A percentile compares a stretch with the other conserved stretches of the same genome.
Conservation (phyloP, 169 alveolate genomes). For the Plasmodium blacklocki region DNA sequence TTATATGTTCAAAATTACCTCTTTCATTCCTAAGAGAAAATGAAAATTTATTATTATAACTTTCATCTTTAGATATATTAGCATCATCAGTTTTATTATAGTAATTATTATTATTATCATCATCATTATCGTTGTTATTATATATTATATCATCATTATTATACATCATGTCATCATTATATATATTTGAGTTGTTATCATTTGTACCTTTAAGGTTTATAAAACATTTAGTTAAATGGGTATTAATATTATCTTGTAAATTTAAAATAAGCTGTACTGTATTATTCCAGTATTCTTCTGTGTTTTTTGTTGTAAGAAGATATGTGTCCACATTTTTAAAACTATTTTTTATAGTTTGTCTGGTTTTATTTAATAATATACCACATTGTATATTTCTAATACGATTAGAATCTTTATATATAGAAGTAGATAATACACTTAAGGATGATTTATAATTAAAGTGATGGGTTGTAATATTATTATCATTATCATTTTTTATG, state of each 20-base stretch:
- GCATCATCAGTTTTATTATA: background rate
- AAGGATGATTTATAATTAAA: slow-evolving; percentile 71
- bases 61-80: background rate
- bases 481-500: background rate
- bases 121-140: background rate
- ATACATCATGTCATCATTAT: background rate
- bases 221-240: slow-evolving; percentile 55
- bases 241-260: slow-evolving; percentile 29
- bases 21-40: background rate
- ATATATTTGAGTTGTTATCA: background rate
- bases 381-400: slow-evolving; percentile 51
- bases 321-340: slow-evolving; percentile 52
- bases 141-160: background rate
- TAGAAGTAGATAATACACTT: slow-evolving; percentile 32
- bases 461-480: slow-evolving; percentile 19
- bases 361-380: slow-evolving; percentile 25
- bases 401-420: slow-evolving; percentile 56
- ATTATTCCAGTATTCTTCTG: slow-evolving; percentile 69
- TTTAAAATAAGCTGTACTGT: slow-evolving; percentile 16
- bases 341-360: slow-evolving; percentile 31
- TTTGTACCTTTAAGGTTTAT: slow-evolving; percentile 36
- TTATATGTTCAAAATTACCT: background rate
- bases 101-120: background rate
- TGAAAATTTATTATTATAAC: background rate
- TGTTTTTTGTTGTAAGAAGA: slow-evolving; percentile 27